Percentiles rank a stretch among this genome's conserved stretches.
Evolutionary conservation across 2,329 filamentous ascomycete genomes (phyloP).

Genomic region (Simplicillium sp.): DNA sequence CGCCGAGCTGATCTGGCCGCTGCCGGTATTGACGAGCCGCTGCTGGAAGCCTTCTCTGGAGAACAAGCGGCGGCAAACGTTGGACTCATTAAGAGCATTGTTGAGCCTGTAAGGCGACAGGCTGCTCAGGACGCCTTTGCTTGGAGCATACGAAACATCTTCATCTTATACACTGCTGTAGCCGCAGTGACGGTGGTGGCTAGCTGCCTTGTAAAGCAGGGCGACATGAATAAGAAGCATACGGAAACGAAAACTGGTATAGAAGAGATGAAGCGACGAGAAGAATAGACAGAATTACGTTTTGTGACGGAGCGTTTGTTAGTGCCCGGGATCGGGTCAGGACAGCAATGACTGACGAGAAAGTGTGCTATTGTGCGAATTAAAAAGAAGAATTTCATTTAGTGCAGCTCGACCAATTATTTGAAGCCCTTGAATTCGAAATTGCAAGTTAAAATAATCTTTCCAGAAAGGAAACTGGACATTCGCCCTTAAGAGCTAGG

Average conservation of each 20-base stretch:
- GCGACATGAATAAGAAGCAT: constrained; percentile 6
- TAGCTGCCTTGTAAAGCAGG: constrained; percentile 3
- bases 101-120: neutral
- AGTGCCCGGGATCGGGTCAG: too few species aligned
- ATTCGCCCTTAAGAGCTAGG: too few species aligned
- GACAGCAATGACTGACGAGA: too few species aligned
- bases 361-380: too few species aligned
- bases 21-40: neutral
- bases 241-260: constrained; percentile 5
- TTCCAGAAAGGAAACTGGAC: too few species aligned
- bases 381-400: too few species aligned
- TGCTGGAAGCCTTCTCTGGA: constrained; percentile 4
- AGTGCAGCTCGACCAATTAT: too few species aligned
- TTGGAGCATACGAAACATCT: constrained; percentile 4
- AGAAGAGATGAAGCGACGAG: too few species aligned
- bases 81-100: constrained; percentile 1
- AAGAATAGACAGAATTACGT: too few species aligned
- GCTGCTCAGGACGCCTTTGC: constrained; percentile 5
- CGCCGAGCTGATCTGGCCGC: constrained; percentile 11
- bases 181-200: constrained; percentile 3
- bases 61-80: constrained; percentile 5
- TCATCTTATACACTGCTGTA: constrained; percentile 6
- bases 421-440: too few species aligned
- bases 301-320: too few species aligned
- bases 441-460: too few species aligned